phyloP scores from a whole-genome alignment of 352 stramenopile species.

The Thalassiosira exigua region DNA sequence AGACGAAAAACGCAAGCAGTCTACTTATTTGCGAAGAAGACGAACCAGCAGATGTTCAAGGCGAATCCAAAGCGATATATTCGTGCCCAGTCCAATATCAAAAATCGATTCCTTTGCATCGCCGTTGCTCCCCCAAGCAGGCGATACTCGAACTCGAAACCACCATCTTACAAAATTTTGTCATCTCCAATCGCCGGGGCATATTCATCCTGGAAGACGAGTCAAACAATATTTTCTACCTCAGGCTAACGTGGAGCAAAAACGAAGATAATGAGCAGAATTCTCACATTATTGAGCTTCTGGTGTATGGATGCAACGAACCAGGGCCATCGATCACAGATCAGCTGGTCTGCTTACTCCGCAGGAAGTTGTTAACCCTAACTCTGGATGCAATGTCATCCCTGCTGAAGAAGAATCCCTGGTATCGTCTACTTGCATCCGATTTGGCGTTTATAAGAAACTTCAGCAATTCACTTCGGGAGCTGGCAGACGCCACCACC shows the following conservation, averaged over 20 bases:
- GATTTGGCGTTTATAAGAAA: constrained; percentile 78
- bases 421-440: constrained; percentile 62
- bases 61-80: constrained; percentile 35
- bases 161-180: constrained; percentile 80
- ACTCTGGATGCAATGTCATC: constrained; percentile 74
- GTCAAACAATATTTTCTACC: constrained; percentile 78
- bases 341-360: constrained; percentile 71
- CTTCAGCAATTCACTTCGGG: constrained; percentile 61
- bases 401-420: constrained; percentile 80
- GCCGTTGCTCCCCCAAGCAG: constrained; percentile 64
- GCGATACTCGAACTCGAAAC: constrained; percentile 67
- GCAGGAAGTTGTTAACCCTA: constrained; percentile 67
- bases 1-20: constrained; percentile 63
- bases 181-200: constrained; percentile 70
- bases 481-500: constrained; percentile 56
- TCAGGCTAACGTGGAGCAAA: constrained; percentile 62
- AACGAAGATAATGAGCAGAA: constrained; percentile 44
- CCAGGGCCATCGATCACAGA: constrained; percentile 75
- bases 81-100: constrained; percentile 72
- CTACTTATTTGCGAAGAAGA: constrained; percentile 64
- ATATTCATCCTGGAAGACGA: constrained; percentile 83
- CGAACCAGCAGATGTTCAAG: constrained; percentile 4
- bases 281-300: constrained; percentile 63
- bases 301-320: constrained; percentile 71
- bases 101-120: constrained; percentile 65